Evolutionary conservation across 192 early-diverging fungal species (phyloP), one percentile per base, ranked within the genome.

Genomic region (Mortierella antarctica): DNA sequence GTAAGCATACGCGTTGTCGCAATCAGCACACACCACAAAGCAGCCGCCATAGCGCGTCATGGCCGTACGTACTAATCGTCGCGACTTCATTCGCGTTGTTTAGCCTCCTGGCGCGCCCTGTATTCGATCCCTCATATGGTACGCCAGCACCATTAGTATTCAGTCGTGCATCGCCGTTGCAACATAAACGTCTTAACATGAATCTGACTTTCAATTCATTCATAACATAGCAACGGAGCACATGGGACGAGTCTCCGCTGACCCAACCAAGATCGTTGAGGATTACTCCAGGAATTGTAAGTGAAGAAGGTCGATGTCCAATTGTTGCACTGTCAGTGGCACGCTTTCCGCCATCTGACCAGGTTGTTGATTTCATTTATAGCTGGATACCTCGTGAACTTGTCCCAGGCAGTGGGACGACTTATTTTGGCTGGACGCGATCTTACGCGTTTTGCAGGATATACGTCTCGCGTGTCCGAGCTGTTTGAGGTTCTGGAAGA

Each of bases 381-480:
- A 89, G 88, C 88, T 41, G 84, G 88, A 60, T 91, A 91, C 55
- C 76, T 91, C 31, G 89, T 91, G 47, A 91, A 89, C 57, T 62
- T 91, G 41, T 91, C 89, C 6, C 89, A 91, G 68, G 89, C 89
- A 54, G 86, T 91, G 2, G 89, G 89, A 41, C 79, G 89, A 47
- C 70, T 91, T 15, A 91, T 91, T 62, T 72, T 91, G 41, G 85
- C 89, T 52, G 89, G 89, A n/a, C 88, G 89, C 64, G 89, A 91
- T 74, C 67, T 91, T 56, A 89, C 88, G 41, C 84, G 88, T 21
- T 88, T 91, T 66, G 89, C 89, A 31, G 89, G 89, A 18, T 91
- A 91, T 46, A 89, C 89, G 71, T 87, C 88, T 39, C 86, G 89
- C 21, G 88, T 91, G 10, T 82, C 88, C 2, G 89, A 91, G 57